Conservation (phyloP, 1,284 basidiomycete species). For the Apiotrichum veenhuisii region DNA sequence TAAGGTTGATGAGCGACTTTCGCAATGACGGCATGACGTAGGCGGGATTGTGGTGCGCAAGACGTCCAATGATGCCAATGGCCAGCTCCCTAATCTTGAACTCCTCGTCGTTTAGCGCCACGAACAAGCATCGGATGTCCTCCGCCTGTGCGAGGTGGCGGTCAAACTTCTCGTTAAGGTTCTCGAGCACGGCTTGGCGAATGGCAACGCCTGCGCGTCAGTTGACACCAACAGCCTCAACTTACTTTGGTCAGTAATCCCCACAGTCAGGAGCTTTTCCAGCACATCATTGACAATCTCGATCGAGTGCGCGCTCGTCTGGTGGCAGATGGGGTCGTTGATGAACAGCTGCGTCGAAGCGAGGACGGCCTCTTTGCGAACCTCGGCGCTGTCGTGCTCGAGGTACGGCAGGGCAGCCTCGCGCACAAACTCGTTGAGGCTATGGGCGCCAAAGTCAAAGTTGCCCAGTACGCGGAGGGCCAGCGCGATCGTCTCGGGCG, state of each 20-base stretch:
- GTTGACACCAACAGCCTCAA: not conserved
- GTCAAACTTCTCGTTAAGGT: slow-evolving; percentile 91
- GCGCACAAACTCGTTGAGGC: slow-evolving; percentile 94
- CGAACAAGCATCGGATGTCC: slow-evolving; percentile 93
- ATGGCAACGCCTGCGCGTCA: slow-evolving; percentile 65
- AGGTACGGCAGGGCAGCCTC: slow-evolving; percentile 88
- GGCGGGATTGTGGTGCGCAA: slow-evolving; percentile 94
- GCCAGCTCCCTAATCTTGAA: slow-evolving; percentile 91
- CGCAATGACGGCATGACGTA: slow-evolving; percentile 98
- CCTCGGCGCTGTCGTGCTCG: slow-evolving; percentile 85
- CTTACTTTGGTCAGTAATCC: slow-evolving; percentile 87
- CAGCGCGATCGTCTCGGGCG: slow-evolving; percentile 72
- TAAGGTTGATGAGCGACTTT: slow-evolving; percentile 91
- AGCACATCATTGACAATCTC: slow-evolving; percentile 97
- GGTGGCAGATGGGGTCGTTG: slow-evolving; percentile 92
- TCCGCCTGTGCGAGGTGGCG: slow-evolving; percentile 98
- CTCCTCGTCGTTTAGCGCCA: slow-evolving; percentile 95
- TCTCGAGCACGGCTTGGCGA: slow-evolving; percentile 80
- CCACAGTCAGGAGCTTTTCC: slow-evolving; percentile 93
- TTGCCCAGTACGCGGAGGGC: slow-evolving; percentile 84
- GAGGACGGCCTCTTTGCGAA: slow-evolving; percentile 83
- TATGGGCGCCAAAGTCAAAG: slow-evolving; percentile 94
- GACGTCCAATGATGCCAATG: slow-evolving; percentile 84
- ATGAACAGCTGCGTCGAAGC: slow-evolving; percentile 91
- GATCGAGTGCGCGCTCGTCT: slow-evolving; percentile 93